A percentile compares a stretch with the other conserved stretches of the same genome.
phyloP scores from a whole-genome alignment of 352 stramenopile species.

The Pythium pectinolyticum region DNA sequence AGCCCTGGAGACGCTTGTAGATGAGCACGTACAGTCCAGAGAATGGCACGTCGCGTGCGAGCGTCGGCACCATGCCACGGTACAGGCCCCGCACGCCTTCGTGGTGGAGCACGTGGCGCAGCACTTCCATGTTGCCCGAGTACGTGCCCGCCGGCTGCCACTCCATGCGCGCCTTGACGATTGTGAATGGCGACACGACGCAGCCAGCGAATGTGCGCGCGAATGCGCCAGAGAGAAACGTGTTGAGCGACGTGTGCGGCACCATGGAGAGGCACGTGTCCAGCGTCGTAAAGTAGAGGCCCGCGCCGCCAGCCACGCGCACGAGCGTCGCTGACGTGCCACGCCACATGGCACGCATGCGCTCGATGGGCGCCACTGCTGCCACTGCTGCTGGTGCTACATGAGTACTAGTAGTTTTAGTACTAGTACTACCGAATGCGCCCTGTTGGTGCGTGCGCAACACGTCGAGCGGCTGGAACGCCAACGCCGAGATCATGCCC shows the following conservation, averaged over 20 bases:
- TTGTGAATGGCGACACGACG: slow-evolving; percentile 83
- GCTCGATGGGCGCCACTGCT: slow-evolving; percentile 19
- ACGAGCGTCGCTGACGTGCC: slow-evolving; percentile 81
- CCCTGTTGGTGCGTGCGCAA: slow-evolving; percentile 84
- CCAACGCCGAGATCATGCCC: slow-evolving; percentile 76
- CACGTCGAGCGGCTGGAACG: slow-evolving; percentile 86
- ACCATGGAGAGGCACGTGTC: slow-evolving; percentile 64
- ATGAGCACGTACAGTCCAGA: slow-evolving; percentile 87
- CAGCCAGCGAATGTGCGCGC: slow-evolving; percentile 82
- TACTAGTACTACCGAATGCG: slow-evolving; percentile 47
- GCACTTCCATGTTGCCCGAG: slow-evolving; percentile 58
- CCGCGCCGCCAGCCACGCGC: slow-evolving; percentile 74
- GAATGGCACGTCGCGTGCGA: slow-evolving; percentile 88
- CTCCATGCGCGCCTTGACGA: slow-evolving; percentile 88
- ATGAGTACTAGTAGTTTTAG: too few relatives aligned
- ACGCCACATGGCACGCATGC: slow-evolving; percentile 75
- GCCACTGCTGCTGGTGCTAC: neutral
- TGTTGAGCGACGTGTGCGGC: slow-evolving; percentile 61
- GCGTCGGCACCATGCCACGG: slow-evolving; percentile 79
- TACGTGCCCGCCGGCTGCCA: slow-evolving; percentile 67
- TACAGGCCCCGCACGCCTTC: slow-evolving; percentile 81
- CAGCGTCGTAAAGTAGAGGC: slow-evolving; percentile 83
- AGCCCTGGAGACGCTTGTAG: slow-evolving; percentile 71
- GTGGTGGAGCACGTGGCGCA: slow-evolving; percentile 61
- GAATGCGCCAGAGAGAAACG: slow-evolving; percentile 79